phyloP scores from a whole-genome alignment of 2,329 filamentous ascomycete genomes.

The Pseudogymnoascus sp. region DNA sequence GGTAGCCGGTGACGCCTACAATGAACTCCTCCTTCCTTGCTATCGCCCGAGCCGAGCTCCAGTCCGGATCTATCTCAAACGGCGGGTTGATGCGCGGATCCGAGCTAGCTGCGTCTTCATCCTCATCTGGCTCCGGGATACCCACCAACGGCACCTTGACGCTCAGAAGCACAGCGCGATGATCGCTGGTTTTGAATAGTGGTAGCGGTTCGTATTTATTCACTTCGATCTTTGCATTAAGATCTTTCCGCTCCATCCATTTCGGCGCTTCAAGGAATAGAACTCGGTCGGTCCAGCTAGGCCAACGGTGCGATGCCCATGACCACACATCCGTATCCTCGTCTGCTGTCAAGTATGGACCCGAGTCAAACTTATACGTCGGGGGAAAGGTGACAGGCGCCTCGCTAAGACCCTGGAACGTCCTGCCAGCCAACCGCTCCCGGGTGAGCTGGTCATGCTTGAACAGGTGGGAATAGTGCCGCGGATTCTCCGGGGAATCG shows the following conservation, averaged over 20 bases:
- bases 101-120: constrained; percentile 22
- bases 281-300: constrained; percentile 88
- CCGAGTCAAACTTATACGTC: constrained; percentile 76
- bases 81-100: constrained; percentile 40
- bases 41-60: constrained; percentile 42
- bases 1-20: constrained; percentile 46
- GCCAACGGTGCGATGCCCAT: constrained; percentile 78
- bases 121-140: constrained; percentile 30
- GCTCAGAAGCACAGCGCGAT: constrained; percentile 71
- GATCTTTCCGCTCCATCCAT: constrained; percentile 36
- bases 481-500: constrained; percentile 38
- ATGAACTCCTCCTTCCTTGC: constrained; percentile 51
- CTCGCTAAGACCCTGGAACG: constrained; percentile 72
- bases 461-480: constrained; percentile 60
- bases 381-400: constrained; percentile 70
- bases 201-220: constrained; percentile 66
- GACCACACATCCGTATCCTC: constrained; percentile 46
- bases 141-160: constrained; percentile 52
- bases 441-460: constrained; percentile 67
- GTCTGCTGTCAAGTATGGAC: constrained; percentile 33
- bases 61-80: constrained; percentile 48
- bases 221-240: constrained; percentile 42
- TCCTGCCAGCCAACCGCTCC: constrained; percentile 59
- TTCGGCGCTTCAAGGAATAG: constrained; percentile 60
- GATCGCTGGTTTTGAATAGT: constrained; percentile 74